Evolutionary conservation across 805 yeast species (phyloP).

Genomic region (Ogataea paradorogensis): DNA sequence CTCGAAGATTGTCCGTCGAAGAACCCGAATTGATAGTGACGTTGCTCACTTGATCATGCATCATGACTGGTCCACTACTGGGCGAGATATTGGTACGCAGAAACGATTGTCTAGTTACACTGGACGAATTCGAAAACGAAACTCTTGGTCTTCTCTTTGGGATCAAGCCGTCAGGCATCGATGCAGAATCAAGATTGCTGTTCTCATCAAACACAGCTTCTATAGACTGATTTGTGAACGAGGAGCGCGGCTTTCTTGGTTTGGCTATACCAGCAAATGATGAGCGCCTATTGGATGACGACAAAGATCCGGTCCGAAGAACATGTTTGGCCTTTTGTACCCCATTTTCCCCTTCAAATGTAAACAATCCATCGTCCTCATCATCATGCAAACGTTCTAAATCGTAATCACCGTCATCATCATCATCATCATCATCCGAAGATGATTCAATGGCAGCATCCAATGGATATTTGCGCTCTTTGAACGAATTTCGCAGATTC

Average conservation of each 20-base stretch:
- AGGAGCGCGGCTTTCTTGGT: constrained; percentile 34
- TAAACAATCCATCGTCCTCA: constrained; percentile 34
- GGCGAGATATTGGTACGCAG: constrained; percentile 34
- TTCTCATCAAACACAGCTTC: constrained; percentile 33
- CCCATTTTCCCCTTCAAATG: constrained; percentile 25
- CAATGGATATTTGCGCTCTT: constrained; percentile 30
- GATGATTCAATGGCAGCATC: constrained; percentile 41
- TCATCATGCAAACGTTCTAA: constrained; percentile 37
- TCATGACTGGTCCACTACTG: constrained; percentile 23
- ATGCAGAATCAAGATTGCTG: constrained; percentile 22
- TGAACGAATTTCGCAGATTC: constrained; percentile 29
- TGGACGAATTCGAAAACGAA: constrained; percentile 35
- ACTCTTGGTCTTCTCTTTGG: constrained; percentile 32
- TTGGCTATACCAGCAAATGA: constrained; percentile 35
- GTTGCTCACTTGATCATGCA: constrained; percentile 29
- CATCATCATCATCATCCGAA: constrained; percentile 36
- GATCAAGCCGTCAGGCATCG: constrained; percentile 26
- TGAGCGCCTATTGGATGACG: constrained; percentile 27
- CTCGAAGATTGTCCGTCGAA: constrained; percentile 22
- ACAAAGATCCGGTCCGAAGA: constrained; percentile 23
- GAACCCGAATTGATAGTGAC: constrained; percentile 19
- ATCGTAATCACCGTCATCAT: constrained; percentile 38
- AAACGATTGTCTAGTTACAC: constrained; percentile 39
- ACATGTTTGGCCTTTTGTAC: constrained; percentile 10
- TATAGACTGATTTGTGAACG: constrained; percentile 31